A percentile compares a stretch with the other conserved stretches of the same genome.
Conservation (phyloP, 345 rosid genomes). For the Arabis alpina region DNA sequence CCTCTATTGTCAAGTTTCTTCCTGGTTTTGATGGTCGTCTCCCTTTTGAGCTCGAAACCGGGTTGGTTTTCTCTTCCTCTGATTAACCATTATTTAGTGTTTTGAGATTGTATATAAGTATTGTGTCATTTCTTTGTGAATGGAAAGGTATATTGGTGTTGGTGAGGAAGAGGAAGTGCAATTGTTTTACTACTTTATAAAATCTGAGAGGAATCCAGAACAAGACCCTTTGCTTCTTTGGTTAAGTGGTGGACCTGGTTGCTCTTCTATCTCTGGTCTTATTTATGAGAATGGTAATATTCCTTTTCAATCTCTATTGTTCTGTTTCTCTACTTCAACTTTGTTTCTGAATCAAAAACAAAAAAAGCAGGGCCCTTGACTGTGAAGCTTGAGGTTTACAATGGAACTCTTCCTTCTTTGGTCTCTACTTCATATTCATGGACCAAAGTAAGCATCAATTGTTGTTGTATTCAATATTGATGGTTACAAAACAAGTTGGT, state of each 20-base stretch:
- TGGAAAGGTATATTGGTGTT: constrained; percentile 53
- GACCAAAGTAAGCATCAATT: constrained; percentile 61
- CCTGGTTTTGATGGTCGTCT: constrained; percentile 38
- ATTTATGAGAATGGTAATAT: constrained; percentile 27
- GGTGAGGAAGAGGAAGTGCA: constrained; percentile 51
- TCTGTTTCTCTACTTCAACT: constrained; percentile 44
- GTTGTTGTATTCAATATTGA: constrained; percentile 39
- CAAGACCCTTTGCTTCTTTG: constrained; percentile 65
- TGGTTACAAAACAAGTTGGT: too few species aligned
- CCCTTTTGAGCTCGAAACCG: constrained; percentile 36
- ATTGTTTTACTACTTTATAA: constrained; percentile 64
- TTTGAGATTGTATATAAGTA: neutral
- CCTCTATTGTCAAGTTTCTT: constrained; percentile 26
- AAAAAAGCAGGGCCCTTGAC: constrained; percentile 58
- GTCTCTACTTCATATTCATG: constrained; percentile 64
- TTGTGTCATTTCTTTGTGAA: neutral
- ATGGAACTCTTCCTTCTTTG: constrained; percentile 67
- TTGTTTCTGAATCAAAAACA: neutral
- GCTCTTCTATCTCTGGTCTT: constrained; percentile 53
- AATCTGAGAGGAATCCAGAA: constrained; percentile 61
- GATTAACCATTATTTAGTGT: neutral
- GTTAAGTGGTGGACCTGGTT: constrained; percentile 81
- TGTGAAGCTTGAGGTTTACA: constrained; percentile 54
- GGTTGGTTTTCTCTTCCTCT: constrained; percentile 1
- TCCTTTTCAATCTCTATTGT: constrained; percentile 12